Percentiles rank a stretch among this genome's conserved stretches.
These are phyloP conservation scores for Rhodamnia argentea DNA, from an alignment of 345 rosid species.

Conservation along the genomic window DNA sequence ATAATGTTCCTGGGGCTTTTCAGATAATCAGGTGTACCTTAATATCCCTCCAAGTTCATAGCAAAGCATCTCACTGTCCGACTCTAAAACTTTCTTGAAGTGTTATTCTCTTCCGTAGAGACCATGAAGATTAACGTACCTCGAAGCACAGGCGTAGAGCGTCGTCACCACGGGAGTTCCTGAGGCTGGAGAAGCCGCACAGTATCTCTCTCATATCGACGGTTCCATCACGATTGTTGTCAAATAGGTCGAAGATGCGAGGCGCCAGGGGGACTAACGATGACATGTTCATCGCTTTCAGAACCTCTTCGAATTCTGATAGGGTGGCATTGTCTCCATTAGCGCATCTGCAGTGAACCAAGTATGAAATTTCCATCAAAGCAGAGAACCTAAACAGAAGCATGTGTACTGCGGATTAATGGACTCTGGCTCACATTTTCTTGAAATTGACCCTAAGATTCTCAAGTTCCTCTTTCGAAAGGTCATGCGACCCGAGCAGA, in stretches of 20 bases:
- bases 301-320: conserved; percentile 49
- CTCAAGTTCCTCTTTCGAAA: conserved; percentile 35
- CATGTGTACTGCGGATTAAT: not conserved
- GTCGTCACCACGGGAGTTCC: conserved; percentile 53
- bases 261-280: conserved; percentile 47
- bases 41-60: not conserved
- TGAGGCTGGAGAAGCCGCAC: conserved; percentile 58
- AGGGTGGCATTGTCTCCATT: conserved; percentile 55
- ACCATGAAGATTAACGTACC: conserved; percentile 9
- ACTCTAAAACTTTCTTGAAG: not conserved
- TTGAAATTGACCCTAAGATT: conserved; percentile 36
- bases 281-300: conserved; percentile 58
- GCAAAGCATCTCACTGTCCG: not conserved
- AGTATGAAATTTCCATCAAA: not conserved
- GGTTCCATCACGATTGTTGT: conserved; percentile 55
- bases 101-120: not conserved
- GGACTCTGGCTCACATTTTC: conserved; percentile 24
- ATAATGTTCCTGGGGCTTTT: not conserved
- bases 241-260: conserved; percentile 49
- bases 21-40: not conserved
- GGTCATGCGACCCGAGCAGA: conserved; percentile 50
- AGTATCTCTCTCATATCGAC: conserved; percentile 61
- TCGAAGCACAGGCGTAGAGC: conserved; percentile 57
- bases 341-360: conserved; percentile 34
- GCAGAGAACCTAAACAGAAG: not conserved